A percentile compares a stretch with the other conserved stretches of the same genome.
Evolutionary conservation across 768 basidiomycete species (phyloP).

Genomic region (Gymnopilus dilepis): DNA sequence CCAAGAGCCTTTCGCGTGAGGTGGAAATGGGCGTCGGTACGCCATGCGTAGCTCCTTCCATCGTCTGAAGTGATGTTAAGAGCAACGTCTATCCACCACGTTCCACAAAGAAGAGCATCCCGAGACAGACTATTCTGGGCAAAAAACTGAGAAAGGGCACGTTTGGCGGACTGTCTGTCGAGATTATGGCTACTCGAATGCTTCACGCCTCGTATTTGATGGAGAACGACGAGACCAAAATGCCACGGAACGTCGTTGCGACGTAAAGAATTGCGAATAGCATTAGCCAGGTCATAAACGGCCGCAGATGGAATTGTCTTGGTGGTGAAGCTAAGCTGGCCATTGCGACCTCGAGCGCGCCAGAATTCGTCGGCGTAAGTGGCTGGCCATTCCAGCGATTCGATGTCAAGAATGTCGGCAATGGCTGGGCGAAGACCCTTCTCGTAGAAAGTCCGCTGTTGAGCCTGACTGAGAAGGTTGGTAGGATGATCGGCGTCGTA

Average conservation of each 20-base stretch:
- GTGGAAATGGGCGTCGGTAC: neutral
- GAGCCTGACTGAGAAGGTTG: conserved; percentile 5
- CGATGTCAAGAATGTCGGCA: neutral
- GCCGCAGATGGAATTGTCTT: conserved; percentile 18
- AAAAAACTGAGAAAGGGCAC: neutral
- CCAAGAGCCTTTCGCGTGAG: neutral
- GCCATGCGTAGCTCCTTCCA: neutral
- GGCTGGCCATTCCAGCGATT: conserved; percentile 29
- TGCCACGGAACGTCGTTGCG: conserved; percentile 21
- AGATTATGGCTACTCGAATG: conserved; percentile 18
- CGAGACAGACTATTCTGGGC: neutral
- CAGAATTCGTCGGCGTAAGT: conserved; percentile 24
- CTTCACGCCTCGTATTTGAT: conserved; percentile 32
- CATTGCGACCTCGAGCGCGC: conserved; percentile 22
- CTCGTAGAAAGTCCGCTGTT: conserved; percentile 25
- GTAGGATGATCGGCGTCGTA: conserved; percentile 7
- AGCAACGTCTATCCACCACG: neutral
- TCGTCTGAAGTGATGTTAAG: neutral
- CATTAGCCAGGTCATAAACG: conserved; percentile 7
- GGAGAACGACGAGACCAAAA: conserved; percentile 24
- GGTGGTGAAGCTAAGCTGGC: conserved; percentile 17
- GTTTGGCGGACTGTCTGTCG: neutral
- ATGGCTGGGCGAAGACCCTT: conserved; percentile 28
- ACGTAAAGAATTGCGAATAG: conserved; percentile 12
- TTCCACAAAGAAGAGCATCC: neutral